Base-by-base conservation (phyloP, 2,329 filamentous ascomycete genomes). In the Paecilomyces fulvus region DNA sequence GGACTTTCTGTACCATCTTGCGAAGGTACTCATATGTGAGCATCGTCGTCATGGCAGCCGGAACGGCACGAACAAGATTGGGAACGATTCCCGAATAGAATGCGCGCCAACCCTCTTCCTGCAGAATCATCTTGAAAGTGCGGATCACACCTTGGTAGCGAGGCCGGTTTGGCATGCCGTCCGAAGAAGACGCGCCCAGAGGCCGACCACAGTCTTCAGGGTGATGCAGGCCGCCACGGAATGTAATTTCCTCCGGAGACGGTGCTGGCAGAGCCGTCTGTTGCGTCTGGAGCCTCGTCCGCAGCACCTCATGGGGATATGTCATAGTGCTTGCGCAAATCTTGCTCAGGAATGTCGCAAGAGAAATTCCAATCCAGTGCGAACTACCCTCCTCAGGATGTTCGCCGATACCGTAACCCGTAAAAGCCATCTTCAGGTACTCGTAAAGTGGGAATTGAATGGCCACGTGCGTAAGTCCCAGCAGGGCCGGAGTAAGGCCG, bases 41-140 rank as follows among this genome's bases (percentile, higher is more conserved):
- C 87, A 99, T 95, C 2, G 94, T 99, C 25, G 95, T 96, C 67
- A 95, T 95, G 20, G 94, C 92, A 21, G 94, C 91, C 30, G 94
- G 94, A 11, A 99, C 87, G 7, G 94, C 94, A 56, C 94, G 84
- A 79, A 97, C 90, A 84, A 99, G 89, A 75, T 99, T 99, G 52
- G 92, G 96, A 37, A 94, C 94, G 80, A 99, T 90, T 33, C 94
- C 94, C 23, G 92, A 92, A 71, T 99, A 99, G 66, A 99, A 97
- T 3, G 92, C 92, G 60, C 88, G 82, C 92, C 92, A 96, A 6
- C 94, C 94, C 73, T 99, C 94, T 72, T 99, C 94, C 31, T 78
- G 79, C 37, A 96, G 76, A 59, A 99, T 97, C 2, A 86, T 92
- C 60, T 85, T 84, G 71, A 88, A 92, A 0, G 92, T 96, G 68